Percentiles rank a stretch among this genome's conserved stretches.
Evolutionary conservation across 2,329 filamentous ascomycete genomes (phyloP).

Genomic region (Neonectria coccinea): DNA sequence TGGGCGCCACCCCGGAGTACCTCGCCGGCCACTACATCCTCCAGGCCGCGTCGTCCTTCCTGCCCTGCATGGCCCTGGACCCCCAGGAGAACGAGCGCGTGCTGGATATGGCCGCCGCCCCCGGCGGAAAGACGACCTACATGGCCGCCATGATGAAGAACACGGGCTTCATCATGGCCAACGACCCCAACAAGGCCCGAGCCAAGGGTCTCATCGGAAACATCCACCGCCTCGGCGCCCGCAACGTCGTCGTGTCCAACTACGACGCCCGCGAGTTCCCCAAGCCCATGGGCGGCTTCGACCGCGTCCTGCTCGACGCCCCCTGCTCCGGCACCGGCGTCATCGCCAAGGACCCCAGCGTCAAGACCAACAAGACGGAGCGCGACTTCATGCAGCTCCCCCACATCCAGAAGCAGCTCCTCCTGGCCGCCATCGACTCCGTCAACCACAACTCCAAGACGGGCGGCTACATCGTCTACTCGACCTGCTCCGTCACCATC

Average conservation of each 20-base stretch:
- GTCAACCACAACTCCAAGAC: slow-evolving; percentile 92
- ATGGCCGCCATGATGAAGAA: slow-evolving; percentile 97
- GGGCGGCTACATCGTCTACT: slow-evolving; percentile 95
- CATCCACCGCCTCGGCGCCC: slow-evolving; percentile 92
- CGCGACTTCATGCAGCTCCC: slow-evolving; percentile 93
- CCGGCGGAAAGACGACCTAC: slow-evolving; percentile 96
- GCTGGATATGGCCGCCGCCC: slow-evolving; percentile 94
- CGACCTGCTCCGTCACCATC: slow-evolving; percentile 92
- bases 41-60: slow-evolving; percentile 94
- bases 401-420: slow-evolving; percentile 93
- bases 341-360: slow-evolving; percentile 94
- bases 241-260: slow-evolving; percentile 95
- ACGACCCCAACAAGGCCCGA: slow-evolving; percentile 94
- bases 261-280: slow-evolving; percentile 96
- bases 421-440: slow-evolving; percentile 93
- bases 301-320: slow-evolving; percentile 92
- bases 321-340: slow-evolving; percentile 97
- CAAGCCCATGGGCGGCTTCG: slow-evolving; percentile 93
- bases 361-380: slow-evolving; percentile 99
- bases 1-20: slow-evolving; percentile 97
- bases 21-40: slow-evolving; percentile 97
- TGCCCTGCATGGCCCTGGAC: slow-evolving; percentile 96
- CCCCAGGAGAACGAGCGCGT: slow-evolving; percentile 93
- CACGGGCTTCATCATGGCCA: slow-evolving; percentile 94
- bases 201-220: slow-evolving; percentile 98